Base-by-base conservation (phyloP, 352 stramenopile genomes). In the Phytophthora crassamura region DNA sequence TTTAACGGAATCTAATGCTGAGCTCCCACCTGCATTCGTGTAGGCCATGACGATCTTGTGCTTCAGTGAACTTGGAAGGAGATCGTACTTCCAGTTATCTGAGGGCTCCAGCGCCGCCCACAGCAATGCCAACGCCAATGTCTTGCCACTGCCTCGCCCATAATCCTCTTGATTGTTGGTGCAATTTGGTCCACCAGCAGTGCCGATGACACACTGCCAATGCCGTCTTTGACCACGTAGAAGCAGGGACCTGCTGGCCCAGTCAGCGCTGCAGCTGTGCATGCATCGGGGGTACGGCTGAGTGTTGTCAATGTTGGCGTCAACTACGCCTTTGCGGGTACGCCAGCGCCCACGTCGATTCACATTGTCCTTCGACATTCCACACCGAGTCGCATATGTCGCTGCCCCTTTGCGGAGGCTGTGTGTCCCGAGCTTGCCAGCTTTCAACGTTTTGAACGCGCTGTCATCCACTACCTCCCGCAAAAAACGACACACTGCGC, bases 301-400 rank as follows among this genome's bases (percentile, higher is more conserved):
- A 4, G 49, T 58, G 18, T 60, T 54, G 38, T 63, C 51, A 33
- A 64, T 65, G 30, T 61, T 57, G 4, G 46, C 35, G 25, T 65
- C 61, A 5, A 58, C 46, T 1, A 45, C 39, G 22, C 18, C 36
- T 43, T 64, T 69, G 3, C 45, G 43, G 9, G 52, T 59, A 38
- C 61, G n/a, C 53, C 61, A 65, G 2, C 41, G 18, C 34, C 54
- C 55, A 42, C 55, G 48, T 3, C n/a, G 61, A 32, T 64, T 64
- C 4, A 69, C 22, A 32, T 22, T 50, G 20, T 43, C 42, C 11
- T 62, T 62, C 20, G 60, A 57, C 1, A 72, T 39, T 10, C 64
- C 43, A 32, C 57, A 39, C 6, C 50, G 51, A 48, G 12, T 56
- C 2, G n/a, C 39, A 20, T 64, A 69, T 5, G 59, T 74, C 1